Evolutionary conservation across 2,329 filamentous ascomycete genomes (phyloP).

Genomic region (Xylaria sp.): DNA sequence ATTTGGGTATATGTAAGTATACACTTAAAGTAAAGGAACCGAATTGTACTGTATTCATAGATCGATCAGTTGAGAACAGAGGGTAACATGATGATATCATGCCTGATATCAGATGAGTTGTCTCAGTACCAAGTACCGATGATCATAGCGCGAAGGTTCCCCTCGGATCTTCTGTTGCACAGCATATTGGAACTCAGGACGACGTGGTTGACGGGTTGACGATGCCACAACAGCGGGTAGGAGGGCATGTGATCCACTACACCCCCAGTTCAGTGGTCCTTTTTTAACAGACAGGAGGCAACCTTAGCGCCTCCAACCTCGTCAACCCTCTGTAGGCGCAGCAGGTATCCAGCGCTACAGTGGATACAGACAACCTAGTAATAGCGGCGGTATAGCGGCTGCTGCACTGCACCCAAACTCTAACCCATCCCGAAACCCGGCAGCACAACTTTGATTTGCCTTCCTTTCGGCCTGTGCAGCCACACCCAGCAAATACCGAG

Average conservation of each 20-base stretch:
- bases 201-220: constrained; percentile 6
- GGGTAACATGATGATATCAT: background rate
- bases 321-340: constrained; percentile 33
- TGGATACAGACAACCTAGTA: constrained; percentile 3
- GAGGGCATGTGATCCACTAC: constrained; percentile 19
- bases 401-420: constrained; percentile 20
- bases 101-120: constrained; percentile 16
- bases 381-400: constrained; percentile 8
- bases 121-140: constrained; percentile 8
- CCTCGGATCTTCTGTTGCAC: background rate
- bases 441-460: constrained; percentile 2
- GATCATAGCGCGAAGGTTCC: background rate
- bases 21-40: too few species aligned
- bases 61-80: constrained; percentile 16
- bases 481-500: constrained; percentile 26
- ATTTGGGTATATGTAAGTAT: too few species aligned
- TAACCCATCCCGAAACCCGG: constrained; percentile 21
- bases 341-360: constrained; percentile 22
- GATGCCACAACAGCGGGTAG: constrained; percentile 2
- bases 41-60: background rate
- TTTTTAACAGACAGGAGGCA: background rate
- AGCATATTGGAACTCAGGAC: background rate
- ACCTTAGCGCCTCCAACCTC: constrained; percentile 4
- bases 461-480: constrained; percentile 34
- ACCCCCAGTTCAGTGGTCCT: constrained; percentile 8